Evolutionary conservation across 1,139 yeast species (phyloP).

Genomic region (Taphrina wiesneri): DNA sequence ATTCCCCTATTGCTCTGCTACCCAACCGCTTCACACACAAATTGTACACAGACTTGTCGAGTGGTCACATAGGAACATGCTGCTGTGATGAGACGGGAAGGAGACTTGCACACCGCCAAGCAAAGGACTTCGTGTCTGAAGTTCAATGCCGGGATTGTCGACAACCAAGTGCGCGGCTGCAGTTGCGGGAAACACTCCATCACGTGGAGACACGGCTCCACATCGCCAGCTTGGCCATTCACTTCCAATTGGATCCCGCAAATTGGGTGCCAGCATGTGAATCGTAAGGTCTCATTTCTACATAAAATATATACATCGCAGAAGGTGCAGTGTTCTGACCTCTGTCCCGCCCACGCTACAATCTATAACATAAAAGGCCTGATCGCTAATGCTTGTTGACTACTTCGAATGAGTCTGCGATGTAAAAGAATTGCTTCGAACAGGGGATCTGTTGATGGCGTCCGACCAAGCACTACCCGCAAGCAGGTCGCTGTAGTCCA

Average conservation of each 20-base stretch:
- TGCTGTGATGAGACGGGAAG: too few species aligned
- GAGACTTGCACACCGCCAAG: too few species aligned
- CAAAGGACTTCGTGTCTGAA: too few species aligned
- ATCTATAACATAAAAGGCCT: not conserved
- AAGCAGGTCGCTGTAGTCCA: slow-evolving; percentile 8
- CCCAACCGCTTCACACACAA: too few species aligned
- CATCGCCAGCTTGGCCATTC: too few species aligned
- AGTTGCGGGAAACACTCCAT: not conserved
- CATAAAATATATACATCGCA: not conserved
- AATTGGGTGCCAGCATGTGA: too few species aligned
- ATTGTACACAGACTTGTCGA: too few species aligned
- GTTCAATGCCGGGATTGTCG: too few species aligned
- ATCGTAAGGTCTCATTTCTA: too few species aligned
- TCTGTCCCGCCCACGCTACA: not conserved
- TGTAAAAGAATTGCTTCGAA: not conserved
- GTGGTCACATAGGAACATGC: not conserved
- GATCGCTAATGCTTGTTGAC: not conserved
- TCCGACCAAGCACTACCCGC: slow-evolving; percentile 21
- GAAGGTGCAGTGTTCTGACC: not conserved
- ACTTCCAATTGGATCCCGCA: too few species aligned
- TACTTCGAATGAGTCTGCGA: not conserved
- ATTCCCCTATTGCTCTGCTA: not conserved
- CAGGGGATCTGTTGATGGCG: not conserved
- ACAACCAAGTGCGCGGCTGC: not conserved
- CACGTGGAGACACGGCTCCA: not conserved